Conservation (phyloP, 768 basidiomycete genomes). For the Tulasnella sp. region DNA sequence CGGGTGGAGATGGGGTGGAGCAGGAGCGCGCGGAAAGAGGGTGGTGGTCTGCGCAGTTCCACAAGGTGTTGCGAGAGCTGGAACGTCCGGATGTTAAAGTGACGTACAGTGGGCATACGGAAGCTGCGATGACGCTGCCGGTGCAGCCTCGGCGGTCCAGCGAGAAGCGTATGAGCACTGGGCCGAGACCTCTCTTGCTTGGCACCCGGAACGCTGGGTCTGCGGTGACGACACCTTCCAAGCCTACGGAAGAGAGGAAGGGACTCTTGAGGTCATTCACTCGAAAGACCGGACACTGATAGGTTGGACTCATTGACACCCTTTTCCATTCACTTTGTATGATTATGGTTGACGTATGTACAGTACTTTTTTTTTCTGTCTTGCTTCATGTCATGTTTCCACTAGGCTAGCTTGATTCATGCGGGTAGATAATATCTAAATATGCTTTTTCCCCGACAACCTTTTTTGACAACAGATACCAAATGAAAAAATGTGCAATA, state of each 20-base stretch:
- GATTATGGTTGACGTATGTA: too few relatives aligned
- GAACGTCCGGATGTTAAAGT: slow-evolving; percentile 24
- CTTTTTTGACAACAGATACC: too few relatives aligned
- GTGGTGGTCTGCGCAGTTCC: slow-evolving; percentile 62
- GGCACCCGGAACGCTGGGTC: not conserved
- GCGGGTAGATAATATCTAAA: too few relatives aligned
- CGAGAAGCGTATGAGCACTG: not conserved
- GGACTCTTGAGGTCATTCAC: slow-evolving; percentile 1
- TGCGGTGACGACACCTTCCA: too few relatives aligned
- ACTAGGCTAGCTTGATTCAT: too few relatives aligned
- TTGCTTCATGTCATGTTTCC: too few relatives aligned
- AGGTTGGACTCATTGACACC: not conserved
- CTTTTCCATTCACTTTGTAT: too few relatives aligned
- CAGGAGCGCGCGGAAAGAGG: slow-evolving; percentile 55
- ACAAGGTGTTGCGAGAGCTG: slow-evolving; percentile 47
- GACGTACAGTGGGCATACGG: slow-evolving; percentile 5
- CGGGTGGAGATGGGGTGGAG: slow-evolving; percentile 24
- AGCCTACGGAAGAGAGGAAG: slow-evolving; percentile 14
- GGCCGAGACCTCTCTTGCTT: slow-evolving; percentile 5
- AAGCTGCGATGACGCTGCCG: slow-evolving; percentile 9
- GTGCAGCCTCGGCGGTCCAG: not conserved
- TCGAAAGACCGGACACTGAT: slow-evolving; percentile 1
- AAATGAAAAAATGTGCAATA: too few relatives aligned
- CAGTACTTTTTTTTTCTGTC: too few relatives aligned
- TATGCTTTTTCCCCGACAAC: too few relatives aligned